These are phyloP conservation scores for Citrus medica DNA, from an alignment of 345 rosid genomes.

Conservation along the genomic window DNA sequence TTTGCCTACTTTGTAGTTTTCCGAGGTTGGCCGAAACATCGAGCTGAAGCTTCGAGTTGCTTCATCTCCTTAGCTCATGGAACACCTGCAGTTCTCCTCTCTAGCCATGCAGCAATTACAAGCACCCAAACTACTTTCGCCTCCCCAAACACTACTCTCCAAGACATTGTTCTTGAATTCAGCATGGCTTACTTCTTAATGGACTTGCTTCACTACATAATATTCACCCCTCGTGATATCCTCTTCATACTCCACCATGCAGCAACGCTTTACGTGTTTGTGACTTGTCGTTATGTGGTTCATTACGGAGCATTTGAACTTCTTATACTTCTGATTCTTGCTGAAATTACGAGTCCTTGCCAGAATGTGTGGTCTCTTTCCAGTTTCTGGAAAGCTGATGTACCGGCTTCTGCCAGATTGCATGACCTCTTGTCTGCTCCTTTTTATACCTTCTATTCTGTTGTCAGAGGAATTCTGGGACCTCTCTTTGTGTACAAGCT, in stretches of 20 bases:
- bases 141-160: conserved; percentile 48
- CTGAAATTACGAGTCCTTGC: conserved; percentile 76
- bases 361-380: conserved; percentile 73
- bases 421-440: conserved; percentile 42
- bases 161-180: conserved; percentile 64
- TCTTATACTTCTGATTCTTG: conserved; percentile 56
- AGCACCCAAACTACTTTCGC: conserved; percentile 29
- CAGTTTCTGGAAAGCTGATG: conserved; percentile 35
- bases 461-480: conserved; percentile 66
- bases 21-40: conserved; percentile 55
- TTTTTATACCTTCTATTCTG: conserved; percentile 50
- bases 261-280: conserved; percentile 66
- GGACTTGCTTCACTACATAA: conserved; percentile 69
- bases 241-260: conserved; percentile 89
- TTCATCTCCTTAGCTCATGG: conserved; percentile 75
- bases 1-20: conserved; percentile 47
- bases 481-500: conserved; percentile 55
- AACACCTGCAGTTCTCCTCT: conserved; percentile 63
- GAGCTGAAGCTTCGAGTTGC: conserved; percentile 71
- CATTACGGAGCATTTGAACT: conserved; percentile 58
- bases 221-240: conserved; percentile 54
- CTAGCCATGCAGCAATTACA: conserved; percentile 34
- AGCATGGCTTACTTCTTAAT: conserved; percentile 70
- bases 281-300: conserved; percentile 61
- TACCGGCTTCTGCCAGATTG: conserved; percentile 43